These are phyloP conservation scores for Nigrograna mackinnonii DNA, from an alignment of 2,329 filamentous ascomycete species.

Conservation along the genomic window DNA sequence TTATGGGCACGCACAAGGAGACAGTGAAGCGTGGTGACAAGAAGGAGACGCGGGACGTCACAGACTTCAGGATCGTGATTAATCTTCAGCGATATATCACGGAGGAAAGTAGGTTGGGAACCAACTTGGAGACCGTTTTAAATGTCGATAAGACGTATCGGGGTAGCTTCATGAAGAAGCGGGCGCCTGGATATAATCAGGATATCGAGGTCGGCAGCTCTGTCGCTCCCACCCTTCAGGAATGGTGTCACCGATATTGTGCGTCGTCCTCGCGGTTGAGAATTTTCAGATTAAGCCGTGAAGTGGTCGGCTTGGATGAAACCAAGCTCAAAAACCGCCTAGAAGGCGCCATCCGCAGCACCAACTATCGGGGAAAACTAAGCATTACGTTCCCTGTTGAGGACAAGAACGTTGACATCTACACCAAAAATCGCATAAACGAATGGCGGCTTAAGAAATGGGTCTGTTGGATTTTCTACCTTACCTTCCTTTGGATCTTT, in stretches of 20 bases:
- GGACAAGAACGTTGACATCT: constrained; percentile 63
- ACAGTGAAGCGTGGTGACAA: constrained; percentile 38
- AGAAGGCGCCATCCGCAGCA: constrained; percentile 61
- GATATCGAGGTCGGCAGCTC: constrained; percentile 49
- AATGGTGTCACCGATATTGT: constrained; percentile 73
- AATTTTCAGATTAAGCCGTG: constrained; percentile 45
- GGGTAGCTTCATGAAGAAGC: constrained; percentile 62
- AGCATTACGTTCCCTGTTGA: constrained; percentile 63
- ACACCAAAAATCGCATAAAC: constrained; percentile 66
- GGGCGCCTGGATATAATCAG: constrained; percentile 51
- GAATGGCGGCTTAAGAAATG: constrained; percentile 66
- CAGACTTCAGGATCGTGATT: constrained; percentile 43
- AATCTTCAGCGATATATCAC: constrained; percentile 32
- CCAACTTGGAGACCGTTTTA: constrained; percentile 50
- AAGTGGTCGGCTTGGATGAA: constrained; percentile 65
- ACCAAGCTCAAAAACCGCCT: constrained; percentile 57
- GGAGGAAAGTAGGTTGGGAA: constrained; percentile 19
- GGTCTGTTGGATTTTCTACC: constrained; percentile 67
- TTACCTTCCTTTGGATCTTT: constrained; percentile 70
- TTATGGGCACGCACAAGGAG: constrained; percentile 42
- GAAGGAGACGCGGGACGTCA: constrained; percentile 36
- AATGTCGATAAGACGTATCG: constrained; percentile 65
- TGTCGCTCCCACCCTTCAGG: constrained; percentile 46
- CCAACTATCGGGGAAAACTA: constrained; percentile 69
- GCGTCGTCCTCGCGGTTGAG: constrained; percentile 62